phyloP scores from a whole-genome alignment of 2,329 filamentous ascomycete genomes.

The Rutstroemia sp. region DNA sequence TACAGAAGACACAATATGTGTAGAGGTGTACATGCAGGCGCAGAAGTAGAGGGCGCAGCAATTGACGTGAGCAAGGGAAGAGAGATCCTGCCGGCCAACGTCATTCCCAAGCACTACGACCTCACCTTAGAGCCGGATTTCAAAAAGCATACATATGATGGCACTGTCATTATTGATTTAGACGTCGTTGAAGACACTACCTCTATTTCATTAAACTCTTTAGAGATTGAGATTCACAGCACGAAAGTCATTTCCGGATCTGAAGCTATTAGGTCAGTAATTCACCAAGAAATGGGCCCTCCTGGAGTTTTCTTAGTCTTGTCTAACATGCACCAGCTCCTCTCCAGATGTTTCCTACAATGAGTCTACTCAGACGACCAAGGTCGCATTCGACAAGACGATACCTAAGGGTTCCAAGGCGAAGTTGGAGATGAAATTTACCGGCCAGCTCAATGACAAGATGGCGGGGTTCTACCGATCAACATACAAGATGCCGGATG shows the following conservation, averaged over 20 bases:
- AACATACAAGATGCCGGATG: slow-evolving; percentile 78
- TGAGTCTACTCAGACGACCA: slow-evolving; percentile 73
- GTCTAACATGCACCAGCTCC: slow-evolving; percentile 41
- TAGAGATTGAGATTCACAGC: slow-evolving; percentile 76
- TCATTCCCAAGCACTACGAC: slow-evolving; percentile 88
- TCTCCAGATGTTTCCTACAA: slow-evolving; percentile 65
- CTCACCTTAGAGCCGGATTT: slow-evolving; percentile 88
- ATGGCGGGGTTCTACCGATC: slow-evolving; percentile 98
- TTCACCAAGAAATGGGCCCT: slow-evolving; percentile 2
- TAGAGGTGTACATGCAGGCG: slow-evolving; percentile 46
- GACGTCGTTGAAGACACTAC: slow-evolving; percentile 79
- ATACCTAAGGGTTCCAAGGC: slow-evolving; percentile 71
- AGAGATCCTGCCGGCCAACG: slow-evolving; percentile 84
- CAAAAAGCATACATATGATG: slow-evolving; percentile 78
- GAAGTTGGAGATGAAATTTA: slow-evolving; percentile 70
- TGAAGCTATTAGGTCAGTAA: slow-evolving; percentile 38
- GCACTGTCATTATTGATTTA: slow-evolving; percentile 77
- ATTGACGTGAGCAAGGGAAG: slow-evolving; percentile 58
- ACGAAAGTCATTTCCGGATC: slow-evolving; percentile 60
- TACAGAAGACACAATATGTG: slow-evolving; percentile 69
- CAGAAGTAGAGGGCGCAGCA: slow-evolving; percentile 46
- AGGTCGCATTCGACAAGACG: slow-evolving; percentile 67
- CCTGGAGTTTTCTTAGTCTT: slow-evolving; percentile 10
- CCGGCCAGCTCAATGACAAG: slow-evolving; percentile 78
- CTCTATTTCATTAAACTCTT: slow-evolving; percentile 79